These are phyloP conservation scores for Fraxinus excelsior DNA, from an alignment of 257 asterid genomes.

Conservation along the genomic window DNA sequence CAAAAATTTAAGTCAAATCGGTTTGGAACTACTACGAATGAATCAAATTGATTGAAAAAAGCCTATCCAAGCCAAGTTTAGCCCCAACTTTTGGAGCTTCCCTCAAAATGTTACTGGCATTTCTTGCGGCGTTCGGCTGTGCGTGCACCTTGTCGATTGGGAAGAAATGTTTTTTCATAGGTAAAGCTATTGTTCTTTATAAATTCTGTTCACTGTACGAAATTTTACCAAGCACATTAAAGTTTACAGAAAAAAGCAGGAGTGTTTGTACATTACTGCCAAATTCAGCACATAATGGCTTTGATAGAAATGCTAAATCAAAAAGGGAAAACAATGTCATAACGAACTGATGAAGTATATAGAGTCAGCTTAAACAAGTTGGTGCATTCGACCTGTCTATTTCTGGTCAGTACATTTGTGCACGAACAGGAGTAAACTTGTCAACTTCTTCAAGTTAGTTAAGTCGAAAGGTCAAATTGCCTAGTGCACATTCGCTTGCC, in stretches of 20 bases:
- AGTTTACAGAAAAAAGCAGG: neutral
- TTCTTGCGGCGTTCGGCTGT: too few relatives aligned
- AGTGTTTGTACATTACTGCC: neutral
- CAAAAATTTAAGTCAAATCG: neutral
- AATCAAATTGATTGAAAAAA: neutral
- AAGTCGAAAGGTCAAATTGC: neutral
- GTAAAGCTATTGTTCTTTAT: too few relatives aligned
- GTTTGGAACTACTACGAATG: neutral
- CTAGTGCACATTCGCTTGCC: neutral
- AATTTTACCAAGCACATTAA: neutral
- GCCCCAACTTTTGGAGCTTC: neutral
- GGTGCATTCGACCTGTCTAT: neutral
- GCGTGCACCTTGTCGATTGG: too few relatives aligned
- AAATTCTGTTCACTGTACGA: neutral
- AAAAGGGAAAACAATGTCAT: neutral
- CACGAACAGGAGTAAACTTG: constrained; percentile 9
- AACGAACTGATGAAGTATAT: neutral
- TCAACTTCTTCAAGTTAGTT: neutral
- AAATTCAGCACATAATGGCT: neutral
- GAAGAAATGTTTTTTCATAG: too few relatives aligned
- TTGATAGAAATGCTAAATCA: neutral
- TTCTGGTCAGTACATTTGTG: neutral
- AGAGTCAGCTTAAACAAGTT: neutral
- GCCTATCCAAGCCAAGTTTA: neutral
- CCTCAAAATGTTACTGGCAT: constrained; percentile 1